These are phyloP conservation scores for Camellia japonica DNA, from an alignment of 148 eudicot species.

Conservation along the genomic window DNA sequence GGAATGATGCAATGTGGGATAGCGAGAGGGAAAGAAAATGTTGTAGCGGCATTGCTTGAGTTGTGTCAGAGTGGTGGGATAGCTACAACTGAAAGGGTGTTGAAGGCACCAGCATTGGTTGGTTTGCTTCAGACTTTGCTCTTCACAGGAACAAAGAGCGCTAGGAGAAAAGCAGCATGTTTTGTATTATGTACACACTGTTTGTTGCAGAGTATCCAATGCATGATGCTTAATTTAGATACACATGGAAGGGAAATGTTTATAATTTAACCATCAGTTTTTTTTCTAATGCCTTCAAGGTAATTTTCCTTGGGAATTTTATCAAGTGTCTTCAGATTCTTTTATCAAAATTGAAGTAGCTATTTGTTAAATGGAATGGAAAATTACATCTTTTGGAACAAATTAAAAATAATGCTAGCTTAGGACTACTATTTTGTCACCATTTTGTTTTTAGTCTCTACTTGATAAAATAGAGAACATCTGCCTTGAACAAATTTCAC, in stretches of 20 bases:
- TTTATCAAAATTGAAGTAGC: background rate
- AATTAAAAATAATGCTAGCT: background rate
- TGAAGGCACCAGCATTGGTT: constrained; percentile 64
- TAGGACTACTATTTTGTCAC: background rate
- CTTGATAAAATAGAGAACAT: background rate
- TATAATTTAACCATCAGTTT: background rate
- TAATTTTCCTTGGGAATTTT: background rate
- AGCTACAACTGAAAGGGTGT: constrained; percentile 54
- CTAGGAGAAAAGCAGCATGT: constrained; percentile 68
- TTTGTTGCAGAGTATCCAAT: background rate
- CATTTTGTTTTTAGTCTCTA: background rate
- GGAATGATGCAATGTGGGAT: constrained; percentile 75
- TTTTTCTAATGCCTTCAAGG: background rate
- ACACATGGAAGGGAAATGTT: background rate
- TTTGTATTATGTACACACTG: background rate
- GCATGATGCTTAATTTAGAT: background rate
- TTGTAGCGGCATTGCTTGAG: constrained; percentile 81
- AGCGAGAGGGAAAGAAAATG: constrained; percentile 81
- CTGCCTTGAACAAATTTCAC: background rate
- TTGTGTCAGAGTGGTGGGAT: constrained; percentile 67
- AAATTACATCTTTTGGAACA: background rate
- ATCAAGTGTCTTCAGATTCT: background rate
- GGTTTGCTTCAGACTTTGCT: constrained; percentile 56
- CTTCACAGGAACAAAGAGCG: constrained; percentile 82
- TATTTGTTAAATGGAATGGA: background rate